A percentile compares a stretch with the other conserved stretches of the same genome.
Evolutionary conservation across 306 rosid genomes (phyloP).

Genomic region (Trichosanthes cucumerina): DNA sequence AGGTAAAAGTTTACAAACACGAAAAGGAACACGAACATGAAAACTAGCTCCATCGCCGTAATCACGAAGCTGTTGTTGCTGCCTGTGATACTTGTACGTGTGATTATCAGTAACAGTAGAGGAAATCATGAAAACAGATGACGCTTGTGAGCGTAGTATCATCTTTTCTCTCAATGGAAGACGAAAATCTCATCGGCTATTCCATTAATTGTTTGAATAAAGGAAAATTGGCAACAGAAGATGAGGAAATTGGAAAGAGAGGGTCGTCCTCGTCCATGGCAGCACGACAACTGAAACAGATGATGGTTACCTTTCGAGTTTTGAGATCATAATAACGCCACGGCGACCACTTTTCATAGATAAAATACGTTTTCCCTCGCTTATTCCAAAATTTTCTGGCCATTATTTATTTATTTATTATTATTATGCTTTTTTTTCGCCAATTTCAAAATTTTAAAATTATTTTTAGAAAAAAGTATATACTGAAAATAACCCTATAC

Average conservation of each 20-base stretch:
- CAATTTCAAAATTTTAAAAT: no score
- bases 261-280: neutral
- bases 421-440: neutral
- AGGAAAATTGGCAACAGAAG: neutral
- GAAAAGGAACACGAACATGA: slow-evolving; percentile 14
- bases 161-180: neutral
- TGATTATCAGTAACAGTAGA: neutral
- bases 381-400: neutral
- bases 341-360: neutral
- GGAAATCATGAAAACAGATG: slow-evolving; percentile 10
- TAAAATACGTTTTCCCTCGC: neutral
- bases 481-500: no score
- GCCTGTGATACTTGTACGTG: neutral
- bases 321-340: slow-evolving; percentile 14
- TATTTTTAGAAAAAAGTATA: no score
- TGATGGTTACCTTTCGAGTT: neutral
- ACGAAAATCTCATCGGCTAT: neutral
- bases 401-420: neutral
- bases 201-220: neutral
- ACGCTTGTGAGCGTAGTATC: neutral
- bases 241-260: neutral
- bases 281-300: neutral
- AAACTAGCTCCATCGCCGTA: neutral
- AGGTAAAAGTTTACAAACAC: neutral
- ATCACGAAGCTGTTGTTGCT: neutral